Conservation (phyloP, 331 rosid species). For the Pyracantha coccinea region DNA sequence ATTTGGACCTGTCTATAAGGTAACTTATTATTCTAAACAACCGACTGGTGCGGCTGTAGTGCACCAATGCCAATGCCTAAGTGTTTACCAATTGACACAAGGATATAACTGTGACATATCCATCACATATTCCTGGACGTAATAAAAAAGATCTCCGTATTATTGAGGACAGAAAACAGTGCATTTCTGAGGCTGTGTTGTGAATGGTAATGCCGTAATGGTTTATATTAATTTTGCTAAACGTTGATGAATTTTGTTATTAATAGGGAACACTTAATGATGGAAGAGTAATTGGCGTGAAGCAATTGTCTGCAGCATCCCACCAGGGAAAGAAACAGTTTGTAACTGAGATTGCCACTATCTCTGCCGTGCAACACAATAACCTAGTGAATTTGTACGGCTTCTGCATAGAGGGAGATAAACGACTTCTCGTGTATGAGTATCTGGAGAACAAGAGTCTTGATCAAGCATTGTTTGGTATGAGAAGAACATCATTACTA, state of each 20-base stretch:
- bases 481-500: conserved; percentile 3
- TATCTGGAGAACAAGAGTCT: conserved; percentile 71
- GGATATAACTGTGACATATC: not conserved
- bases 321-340: conserved; percentile 83
- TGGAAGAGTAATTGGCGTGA: conserved; percentile 71
- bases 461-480: conserved; percentile 84
- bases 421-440: conserved; percentile 78
- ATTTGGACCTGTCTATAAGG: conserved; percentile 82
- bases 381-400: conserved; percentile 74
- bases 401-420: conserved; percentile 69
- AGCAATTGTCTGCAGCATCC: conserved; percentile 61
- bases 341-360: conserved; percentile 72
- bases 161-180: too few species aligned
- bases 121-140: not conserved
- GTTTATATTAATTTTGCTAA: not conserved
- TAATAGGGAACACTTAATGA: conserved; percentile 59
- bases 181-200: not conserved
- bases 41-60: not conserved
- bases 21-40: conserved; percentile 1
- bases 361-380: conserved; percentile 77
- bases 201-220: not conserved
- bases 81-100: not conserved
- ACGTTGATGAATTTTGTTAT: not conserved
- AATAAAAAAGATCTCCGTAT: not conserved
- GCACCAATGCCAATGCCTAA: not conserved